Evolutionary conservation across 192 early-diverging fungal species (phyloP).

Genomic region (Jimgerdemannia flammicorona): DNA sequence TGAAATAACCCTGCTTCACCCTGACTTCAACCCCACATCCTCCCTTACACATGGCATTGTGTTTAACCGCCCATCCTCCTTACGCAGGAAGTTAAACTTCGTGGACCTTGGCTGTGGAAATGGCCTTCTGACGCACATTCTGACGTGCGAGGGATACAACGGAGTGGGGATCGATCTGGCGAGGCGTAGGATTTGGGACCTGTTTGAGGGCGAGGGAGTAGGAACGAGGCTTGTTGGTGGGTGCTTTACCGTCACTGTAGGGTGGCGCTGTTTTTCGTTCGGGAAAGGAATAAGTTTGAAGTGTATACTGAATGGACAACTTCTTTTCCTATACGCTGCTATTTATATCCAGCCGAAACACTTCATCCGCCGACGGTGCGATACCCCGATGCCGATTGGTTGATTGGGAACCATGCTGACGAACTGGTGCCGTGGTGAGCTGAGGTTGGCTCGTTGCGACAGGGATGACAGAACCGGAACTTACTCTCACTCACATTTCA

Average conservation of each 20-base stretch:
- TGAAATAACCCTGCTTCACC: neutral
- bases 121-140: constrained; percentile 71
- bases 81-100: constrained; percentile 49
- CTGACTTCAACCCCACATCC: neutral
- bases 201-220: constrained; percentile 18
- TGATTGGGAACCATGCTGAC: constrained; percentile 89
- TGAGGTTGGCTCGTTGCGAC: neutral
- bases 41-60: neutral
- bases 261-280: too few relatives aligned
- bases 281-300: too few relatives aligned
- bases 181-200: constrained; percentile 72
- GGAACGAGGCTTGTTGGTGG: constrained; percentile 28
- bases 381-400: constrained; percentile 61
- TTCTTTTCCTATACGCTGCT: neutral
- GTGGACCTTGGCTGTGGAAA: constrained; percentile 87
- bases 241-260: constrained; percentile 15
- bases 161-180: constrained; percentile 77
- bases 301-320: constrained; percentile 2
- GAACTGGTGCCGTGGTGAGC: constrained; percentile 76
- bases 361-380: constrained; percentile 44
- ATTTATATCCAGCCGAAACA: constrained; percentile 48
- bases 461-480: neutral
- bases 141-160: constrained; percentile 64
- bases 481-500: neutral
- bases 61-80: constrained; percentile 5